Percentiles rank a stretch among this genome's conserved stretches.
These are phyloP conservation scores for Goniomonas avonlea DNA, from an alignment of 78 protist species.

Conservation along the genomic window DNA sequence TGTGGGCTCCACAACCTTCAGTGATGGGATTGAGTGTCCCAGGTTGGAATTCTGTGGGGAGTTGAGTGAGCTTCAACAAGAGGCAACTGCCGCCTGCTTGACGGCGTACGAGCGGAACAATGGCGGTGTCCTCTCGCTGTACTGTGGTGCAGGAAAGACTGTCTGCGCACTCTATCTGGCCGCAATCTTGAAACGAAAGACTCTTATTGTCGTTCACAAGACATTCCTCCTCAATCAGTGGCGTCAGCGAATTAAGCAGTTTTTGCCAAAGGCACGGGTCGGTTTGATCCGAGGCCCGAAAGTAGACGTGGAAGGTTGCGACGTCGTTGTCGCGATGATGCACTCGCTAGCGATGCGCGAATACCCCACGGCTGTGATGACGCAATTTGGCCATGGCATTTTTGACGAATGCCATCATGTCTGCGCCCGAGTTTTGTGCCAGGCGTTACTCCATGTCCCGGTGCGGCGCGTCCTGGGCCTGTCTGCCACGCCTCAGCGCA, in stretches of 20 bases:
- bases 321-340: neutral
- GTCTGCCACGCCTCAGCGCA: neutral
- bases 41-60: too few relatives aligned
- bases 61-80: neutral
- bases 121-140: neutral
- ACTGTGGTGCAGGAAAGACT: constrained; percentile 11
- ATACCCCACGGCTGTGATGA: neutral
- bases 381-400: neutral
- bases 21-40: too few relatives aligned
- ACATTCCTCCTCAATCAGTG: neutral
- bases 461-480: neutral
- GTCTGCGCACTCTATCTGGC: neutral
- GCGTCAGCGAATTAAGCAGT: neutral
- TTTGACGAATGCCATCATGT: neutral
- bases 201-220: neutral
- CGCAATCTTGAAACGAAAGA: neutral
- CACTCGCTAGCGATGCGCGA: neutral
- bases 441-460: neutral
- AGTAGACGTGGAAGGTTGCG: neutral
- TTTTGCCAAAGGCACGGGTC: neutral
- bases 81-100: neutral
- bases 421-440: neutral
- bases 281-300: neutral
- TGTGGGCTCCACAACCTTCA: too few relatives aligned
- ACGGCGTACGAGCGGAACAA: neutral